These are phyloP conservation scores for Leccinum truebloodii DNA, from an alignment of 768 basidiomycete species.

Conservation along the genomic window DNA sequence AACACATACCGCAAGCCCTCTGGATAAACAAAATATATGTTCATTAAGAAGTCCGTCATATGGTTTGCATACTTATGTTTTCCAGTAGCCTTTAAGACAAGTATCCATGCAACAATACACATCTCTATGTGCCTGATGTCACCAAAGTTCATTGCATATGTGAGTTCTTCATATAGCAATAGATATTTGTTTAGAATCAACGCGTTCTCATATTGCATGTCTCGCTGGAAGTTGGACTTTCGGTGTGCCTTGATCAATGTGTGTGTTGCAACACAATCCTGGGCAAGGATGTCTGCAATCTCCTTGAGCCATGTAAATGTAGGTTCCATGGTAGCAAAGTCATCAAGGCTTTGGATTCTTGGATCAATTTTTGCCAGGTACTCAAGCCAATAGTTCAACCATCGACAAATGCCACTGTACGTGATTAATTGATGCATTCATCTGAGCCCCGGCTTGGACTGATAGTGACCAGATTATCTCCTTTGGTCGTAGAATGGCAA, in stretches of 20 bases:
- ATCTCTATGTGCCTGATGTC: constrained; percentile 35
- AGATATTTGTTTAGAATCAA: constrained; percentile 35
- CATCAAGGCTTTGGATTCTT: constrained; percentile 10
- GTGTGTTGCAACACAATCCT: neutral
- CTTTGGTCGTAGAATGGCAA: constrained; percentile 27
- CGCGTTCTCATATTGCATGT: constrained; percentile 34
- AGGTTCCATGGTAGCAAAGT: constrained; percentile 3
- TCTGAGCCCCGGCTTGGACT: constrained; percentile 36
- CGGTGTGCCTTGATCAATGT: neutral
- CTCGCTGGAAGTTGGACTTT: neutral
- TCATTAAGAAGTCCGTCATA: constrained; percentile 24
- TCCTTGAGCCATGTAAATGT: constrained; percentile 29
- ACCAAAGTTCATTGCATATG: constrained; percentile 33
- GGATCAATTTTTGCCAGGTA: neutral
- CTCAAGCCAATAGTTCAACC: constrained; percentile 35
- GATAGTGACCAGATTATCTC: constrained; percentile 33
- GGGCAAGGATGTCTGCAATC: constrained; percentile 27
- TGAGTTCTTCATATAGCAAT: constrained; percentile 43
- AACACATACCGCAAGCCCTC: neutral
- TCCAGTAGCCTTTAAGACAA: constrained; percentile 30
- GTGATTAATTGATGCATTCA: constrained; percentile 38
- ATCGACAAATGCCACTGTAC: constrained; percentile 28
- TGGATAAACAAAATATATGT: neutral
- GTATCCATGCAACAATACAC: constrained; percentile 27
- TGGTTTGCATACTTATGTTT: constrained; percentile 39